Percentiles rank a stretch among this genome's conserved stretches.
Evolutionary conservation across 768 basidiomycete genomes (phyloP).

Genomic region (Fomitopsis serialis): DNA sequence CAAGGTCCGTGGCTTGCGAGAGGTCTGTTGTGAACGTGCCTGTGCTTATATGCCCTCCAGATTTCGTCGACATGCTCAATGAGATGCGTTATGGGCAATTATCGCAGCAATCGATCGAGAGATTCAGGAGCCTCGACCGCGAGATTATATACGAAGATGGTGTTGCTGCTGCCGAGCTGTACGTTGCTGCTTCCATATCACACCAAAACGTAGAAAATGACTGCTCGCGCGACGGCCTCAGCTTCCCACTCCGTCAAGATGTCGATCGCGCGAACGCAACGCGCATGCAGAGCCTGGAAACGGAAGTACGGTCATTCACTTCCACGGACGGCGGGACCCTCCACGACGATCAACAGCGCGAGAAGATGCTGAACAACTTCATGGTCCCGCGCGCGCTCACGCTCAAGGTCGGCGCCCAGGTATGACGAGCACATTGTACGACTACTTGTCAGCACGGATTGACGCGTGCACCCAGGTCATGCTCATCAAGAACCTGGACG

Average conservation of each 20-base stretch:
- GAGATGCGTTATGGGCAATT: constrained; percentile 93
- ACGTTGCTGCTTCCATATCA: constrained; percentile 3
- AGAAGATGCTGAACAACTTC: constrained; percentile 83
- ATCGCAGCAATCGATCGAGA: constrained; percentile 54
- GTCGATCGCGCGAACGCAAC: constrained; percentile 79
- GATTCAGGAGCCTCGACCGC: constrained; percentile 68
- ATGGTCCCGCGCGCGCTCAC: constrained; percentile 75
- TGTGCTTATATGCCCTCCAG: constrained; percentile 30
- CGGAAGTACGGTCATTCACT: constrained; percentile 45
- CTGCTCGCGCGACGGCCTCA: no score
- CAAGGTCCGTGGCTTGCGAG: constrained; percentile 44
- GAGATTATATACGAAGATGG: constrained; percentile 75
- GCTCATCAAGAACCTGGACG: constrained; percentile 52
- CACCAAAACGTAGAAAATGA: no score
- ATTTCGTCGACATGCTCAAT: constrained; percentile 94
- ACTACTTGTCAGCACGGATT: not conserved
- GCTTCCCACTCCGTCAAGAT: constrained; percentile 88
- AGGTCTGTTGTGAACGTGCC: not conserved
- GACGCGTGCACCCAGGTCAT: constrained; percentile 52
- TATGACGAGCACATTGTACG: not conserved
- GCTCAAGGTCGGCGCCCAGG: constrained; percentile 69
- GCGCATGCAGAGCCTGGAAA: constrained; percentile 58
- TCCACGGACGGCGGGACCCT: constrained; percentile 64
- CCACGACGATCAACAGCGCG: constrained; percentile 46
- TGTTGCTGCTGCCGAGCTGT: constrained; percentile 89